A percentile compares a stretch with the other conserved stretches of the same genome.
These are phyloP conservation scores for Aspergillus asperescens DNA, from an alignment of 495 filamentous ascomycete genomes.

Conservation along the genomic window DNA sequence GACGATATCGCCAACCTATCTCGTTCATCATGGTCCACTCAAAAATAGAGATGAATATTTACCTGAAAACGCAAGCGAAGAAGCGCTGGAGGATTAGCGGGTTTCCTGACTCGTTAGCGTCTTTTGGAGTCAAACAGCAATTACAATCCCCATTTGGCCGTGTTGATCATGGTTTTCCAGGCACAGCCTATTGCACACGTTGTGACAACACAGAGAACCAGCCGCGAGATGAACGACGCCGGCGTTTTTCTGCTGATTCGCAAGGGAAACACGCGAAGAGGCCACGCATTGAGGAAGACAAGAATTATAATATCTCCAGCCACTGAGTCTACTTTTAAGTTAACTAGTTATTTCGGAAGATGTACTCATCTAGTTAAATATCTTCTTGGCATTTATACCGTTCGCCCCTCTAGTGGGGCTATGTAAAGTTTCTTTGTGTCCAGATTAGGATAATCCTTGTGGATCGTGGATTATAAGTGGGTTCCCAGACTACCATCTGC, in stretches of 20 bases:
- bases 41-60: constrained; percentile 15
- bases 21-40: constrained; percentile 12
- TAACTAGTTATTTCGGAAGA: too few relatives aligned
- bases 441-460: not conserved
- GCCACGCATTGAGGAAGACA: not conserved
- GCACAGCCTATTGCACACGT: not conserved
- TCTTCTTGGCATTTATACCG: too few relatives aligned
- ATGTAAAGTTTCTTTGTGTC: not conserved
- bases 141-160: constrained; percentile 17
- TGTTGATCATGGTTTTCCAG: constrained; percentile 9
- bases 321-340: too few relatives aligned
- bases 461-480: not conserved
- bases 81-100: constrained; percentile 19
- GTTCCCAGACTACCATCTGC: not conserved
- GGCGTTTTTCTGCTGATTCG: not conserved
- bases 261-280: not conserved
- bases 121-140: constrained; percentile 10
- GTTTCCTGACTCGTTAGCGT: constrained; percentile 13
- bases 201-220: constrained; percentile 11
- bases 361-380: too few relatives aligned
- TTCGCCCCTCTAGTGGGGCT: not conserved
- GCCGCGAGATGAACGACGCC: not conserved
- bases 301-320: too few relatives aligned
- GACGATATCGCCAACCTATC: constrained; percentile 12
- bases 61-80: constrained; percentile 9